These are phyloP conservation scores for Spongospora subterranea DNA, from an alignment of 208 protist species.

Conservation along the genomic window DNA sequence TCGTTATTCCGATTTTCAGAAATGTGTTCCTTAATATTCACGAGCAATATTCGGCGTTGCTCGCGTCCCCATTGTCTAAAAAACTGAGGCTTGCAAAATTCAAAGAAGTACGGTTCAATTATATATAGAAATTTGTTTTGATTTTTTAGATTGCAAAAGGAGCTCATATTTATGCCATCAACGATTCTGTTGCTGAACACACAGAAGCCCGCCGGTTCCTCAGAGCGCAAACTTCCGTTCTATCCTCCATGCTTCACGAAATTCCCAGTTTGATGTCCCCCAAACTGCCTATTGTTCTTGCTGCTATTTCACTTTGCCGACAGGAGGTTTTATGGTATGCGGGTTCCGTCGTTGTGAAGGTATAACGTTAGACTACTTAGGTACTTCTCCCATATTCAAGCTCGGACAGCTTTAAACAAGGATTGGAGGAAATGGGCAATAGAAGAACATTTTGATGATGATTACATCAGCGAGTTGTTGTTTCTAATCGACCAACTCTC, in stretches of 20 bases:
- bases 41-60: background rate
- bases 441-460: constrained; percentile 1
- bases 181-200: constrained; percentile 46
- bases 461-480: constrained; percentile 48
- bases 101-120: background rate
- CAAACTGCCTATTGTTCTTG: constrained; percentile 28
- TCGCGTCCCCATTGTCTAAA: constrained; percentile 3
- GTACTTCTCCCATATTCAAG: constrained; percentile 13
- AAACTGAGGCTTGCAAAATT: constrained; percentile 17
- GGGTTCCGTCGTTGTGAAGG: background rate
- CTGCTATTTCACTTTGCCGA: background rate
- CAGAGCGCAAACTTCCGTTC: background rate
- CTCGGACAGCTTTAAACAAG: background rate
- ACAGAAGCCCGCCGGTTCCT: constrained; percentile 16
- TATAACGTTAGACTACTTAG: background rate
- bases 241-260: background rate
- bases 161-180: background rate
- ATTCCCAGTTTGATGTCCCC: background rate
- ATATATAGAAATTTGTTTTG: background rate
- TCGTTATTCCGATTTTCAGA: background rate
- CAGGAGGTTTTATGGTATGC: constrained; percentile 31
- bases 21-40: background rate
- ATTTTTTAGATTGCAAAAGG: background rate
- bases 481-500: background rate
- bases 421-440: constrained; percentile 19